Base-by-base conservation (phyloP, 768 basidiomycete genomes). In the Naganishia randhawae region DNA sequence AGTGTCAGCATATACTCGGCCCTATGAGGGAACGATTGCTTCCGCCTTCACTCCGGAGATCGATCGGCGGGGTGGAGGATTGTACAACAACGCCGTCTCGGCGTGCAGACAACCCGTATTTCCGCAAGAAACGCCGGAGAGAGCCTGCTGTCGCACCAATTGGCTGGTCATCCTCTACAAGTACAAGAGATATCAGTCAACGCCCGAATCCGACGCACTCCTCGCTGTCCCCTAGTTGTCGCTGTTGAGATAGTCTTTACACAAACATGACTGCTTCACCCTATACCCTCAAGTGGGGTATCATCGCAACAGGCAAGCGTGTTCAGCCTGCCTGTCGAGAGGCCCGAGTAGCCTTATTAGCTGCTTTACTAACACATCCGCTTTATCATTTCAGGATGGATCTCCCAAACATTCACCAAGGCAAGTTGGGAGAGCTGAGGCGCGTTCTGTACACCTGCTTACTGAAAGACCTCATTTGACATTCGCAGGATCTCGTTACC, bases 281-380 rank as follows among this genome's bases (percentile, higher is more conserved):
- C 9, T 63, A 48, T 25, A 68, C 68, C 5, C 50, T 91, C 64
- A 85, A 85, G 65, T 92, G 91, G 92, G 91, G 91, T 19, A 89
- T 93, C 71, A 88, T 95, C 70, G 89, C 90, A 16, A 91, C 91
- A 1, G 71, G 73, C 27, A 70, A 65, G 65, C 32, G 37, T n/a
- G n/a, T n/a, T n/a, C n/a, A n/a, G n/a, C n/a, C n/a, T n/a, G n/a
- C n/a, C n/a, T n/a, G n/a, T n/a, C n/a, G n/a, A n/a, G n/a, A n/a
- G n/a, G n/a, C n/a, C n/a, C n/a, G n/a, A n/a, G n/a, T n/a, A n/a
- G n/a, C n/a, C n/a, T n/a, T n/a, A n/a, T n/a, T n/a, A n/a, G n/a
- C n/a, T n/a, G n/a, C n/a, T n/a, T 51, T 65, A 27, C 27, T 64
- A 14, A 25, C 13, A 63, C 37, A 33, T 41, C 33, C 0, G 14